phyloP scores from a whole-genome alignment of 768 basidiomycete genomes.

The Sistotremastrum suecicum region DNA sequence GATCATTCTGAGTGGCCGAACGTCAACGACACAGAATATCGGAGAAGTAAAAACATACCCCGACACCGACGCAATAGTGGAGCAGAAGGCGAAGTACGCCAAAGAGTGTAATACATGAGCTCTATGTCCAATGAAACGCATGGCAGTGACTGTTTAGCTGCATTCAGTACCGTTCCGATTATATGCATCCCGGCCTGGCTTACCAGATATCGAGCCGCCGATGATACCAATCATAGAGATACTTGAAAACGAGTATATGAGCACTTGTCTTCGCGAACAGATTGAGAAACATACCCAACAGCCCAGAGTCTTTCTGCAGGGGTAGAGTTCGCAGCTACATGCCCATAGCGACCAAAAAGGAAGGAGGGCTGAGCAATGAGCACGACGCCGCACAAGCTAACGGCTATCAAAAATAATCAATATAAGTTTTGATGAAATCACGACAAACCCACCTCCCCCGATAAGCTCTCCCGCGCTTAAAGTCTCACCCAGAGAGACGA shows the following conservation, averaged over 20 bases:
- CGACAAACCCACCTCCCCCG: constrained; percentile 29
- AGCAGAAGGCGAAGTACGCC: constrained; percentile 47
- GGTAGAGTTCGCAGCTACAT: constrained; percentile 9
- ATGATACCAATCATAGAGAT: constrained; percentile 50
- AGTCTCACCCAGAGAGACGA: constrained; percentile 44
- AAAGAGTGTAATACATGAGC: constrained; percentile 66
- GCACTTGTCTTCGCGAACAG: not conserved
- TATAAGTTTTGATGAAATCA: not conserved
- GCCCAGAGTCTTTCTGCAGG: constrained; percentile 36
- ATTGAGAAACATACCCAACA: constrained; percentile 31
- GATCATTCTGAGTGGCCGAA: constrained; percentile 24
- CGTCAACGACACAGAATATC: no score
- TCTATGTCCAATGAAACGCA: constrained; percentile 59
- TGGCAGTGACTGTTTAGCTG: constrained; percentile 24
- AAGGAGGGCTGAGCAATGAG: constrained; percentile 69
- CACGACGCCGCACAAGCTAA: constrained; percentile 62
- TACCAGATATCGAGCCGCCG: constrained; percentile 56
- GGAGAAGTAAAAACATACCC: no score
- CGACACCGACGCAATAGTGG: constrained; percentile 24
- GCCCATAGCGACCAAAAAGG: constrained; percentile 38
- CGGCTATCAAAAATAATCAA: constrained; percentile 21
- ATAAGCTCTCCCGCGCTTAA: constrained; percentile 40
- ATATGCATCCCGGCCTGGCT: constrained; percentile 15
- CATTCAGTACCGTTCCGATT: not conserved
- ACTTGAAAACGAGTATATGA: constrained; percentile 18